These are phyloP conservation scores for Medicago truncatula DNA, from an alignment of 306 rosid species.

Conservation along the genomic window DNA sequence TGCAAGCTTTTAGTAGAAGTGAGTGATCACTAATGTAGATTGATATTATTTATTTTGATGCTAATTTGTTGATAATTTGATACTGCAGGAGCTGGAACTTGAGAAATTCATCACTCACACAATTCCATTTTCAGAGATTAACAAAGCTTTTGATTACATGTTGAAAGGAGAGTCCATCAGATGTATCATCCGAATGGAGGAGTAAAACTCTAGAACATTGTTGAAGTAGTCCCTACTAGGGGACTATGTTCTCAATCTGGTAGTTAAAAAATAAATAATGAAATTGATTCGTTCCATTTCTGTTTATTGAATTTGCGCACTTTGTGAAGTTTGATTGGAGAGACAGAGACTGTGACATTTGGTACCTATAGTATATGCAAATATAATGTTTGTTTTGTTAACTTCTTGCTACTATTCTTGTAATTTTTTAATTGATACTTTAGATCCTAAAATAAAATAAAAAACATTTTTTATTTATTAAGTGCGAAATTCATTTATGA, in stretches of 20 bases:
- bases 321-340: not conserved
- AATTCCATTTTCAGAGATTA: slow-evolving; percentile 66
- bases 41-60: not conserved
- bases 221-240: not conserved
- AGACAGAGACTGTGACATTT: not conserved
- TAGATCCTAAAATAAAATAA: too few relatives aligned
- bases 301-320: not conserved
- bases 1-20: not conserved
- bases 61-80: not conserved
- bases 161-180: slow-evolving; percentile 71
- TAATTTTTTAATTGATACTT: too few relatives aligned
- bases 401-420: too few relatives aligned
- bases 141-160: slow-evolving; percentile 80
- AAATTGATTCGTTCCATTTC: not conserved
- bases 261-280: slow-evolving; percentile 19
- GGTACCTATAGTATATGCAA: too few relatives aligned
- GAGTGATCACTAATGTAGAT: too few relatives aligned
- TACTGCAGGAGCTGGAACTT: slow-evolving; percentile 68
- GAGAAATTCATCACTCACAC: slow-evolving; percentile 83
- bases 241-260: slow-evolving; percentile 12
- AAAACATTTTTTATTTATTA: too few relatives aligned
- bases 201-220: slow-evolving; percentile 25
- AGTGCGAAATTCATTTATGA: too few relatives aligned
- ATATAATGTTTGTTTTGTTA: not conserved
- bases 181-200: slow-evolving; percentile 63